Conservation (phyloP, 805 yeast species). For the Schwanniomyces yamadae region DNA sequence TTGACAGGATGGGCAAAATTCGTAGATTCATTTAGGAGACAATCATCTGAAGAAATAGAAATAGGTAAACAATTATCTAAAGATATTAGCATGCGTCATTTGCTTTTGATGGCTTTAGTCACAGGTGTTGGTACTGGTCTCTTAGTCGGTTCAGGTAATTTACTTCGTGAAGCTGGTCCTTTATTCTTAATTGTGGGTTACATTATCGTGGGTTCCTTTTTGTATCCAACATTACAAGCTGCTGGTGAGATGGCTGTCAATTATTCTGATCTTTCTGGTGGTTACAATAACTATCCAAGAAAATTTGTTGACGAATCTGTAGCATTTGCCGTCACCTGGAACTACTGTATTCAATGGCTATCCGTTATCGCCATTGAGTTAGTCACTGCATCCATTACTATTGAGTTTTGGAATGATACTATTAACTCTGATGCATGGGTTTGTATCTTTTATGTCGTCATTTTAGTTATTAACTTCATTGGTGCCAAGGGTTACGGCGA, state of each 20-base stretch:
- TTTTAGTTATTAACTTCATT: constrained; percentile 43
- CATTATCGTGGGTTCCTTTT: constrained; percentile 49
- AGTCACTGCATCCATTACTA: constrained; percentile 6
- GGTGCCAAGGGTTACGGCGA: constrained; percentile 50
- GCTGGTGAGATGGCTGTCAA: constrained; percentile 60
- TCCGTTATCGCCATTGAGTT: constrained; percentile 6
- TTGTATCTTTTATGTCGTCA: constrained; percentile 39
- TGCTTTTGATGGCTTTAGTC: constrained; percentile 67
- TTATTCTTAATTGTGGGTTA: constrained; percentile 60
- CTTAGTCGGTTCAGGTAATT: constrained; percentile 54
- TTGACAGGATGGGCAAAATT: constrained; percentile 24
- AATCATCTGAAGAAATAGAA: constrained; percentile 12
- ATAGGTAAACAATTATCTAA: constrained; percentile 17
- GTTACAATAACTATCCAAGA: constrained; percentile 58
- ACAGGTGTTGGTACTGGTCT: constrained; percentile 70
- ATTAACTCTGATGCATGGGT: constrained; percentile 10
- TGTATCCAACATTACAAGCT: constrained; percentile 44
- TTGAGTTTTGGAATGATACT: constrained; percentile 8
- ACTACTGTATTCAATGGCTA: constrained; percentile 17
- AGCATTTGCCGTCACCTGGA: constrained; percentile 48
- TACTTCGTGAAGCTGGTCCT: constrained; percentile 59
- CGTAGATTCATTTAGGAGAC: constrained; percentile 27
- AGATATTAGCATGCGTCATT: constrained; percentile 48
- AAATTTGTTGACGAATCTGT: constrained; percentile 58
- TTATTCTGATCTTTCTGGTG: constrained; percentile 62